Percentiles rank a stretch among this genome's conserved stretches.
Conservation (phyloP, 345 rosid genomes). For the Populus pruinosa region DNA sequence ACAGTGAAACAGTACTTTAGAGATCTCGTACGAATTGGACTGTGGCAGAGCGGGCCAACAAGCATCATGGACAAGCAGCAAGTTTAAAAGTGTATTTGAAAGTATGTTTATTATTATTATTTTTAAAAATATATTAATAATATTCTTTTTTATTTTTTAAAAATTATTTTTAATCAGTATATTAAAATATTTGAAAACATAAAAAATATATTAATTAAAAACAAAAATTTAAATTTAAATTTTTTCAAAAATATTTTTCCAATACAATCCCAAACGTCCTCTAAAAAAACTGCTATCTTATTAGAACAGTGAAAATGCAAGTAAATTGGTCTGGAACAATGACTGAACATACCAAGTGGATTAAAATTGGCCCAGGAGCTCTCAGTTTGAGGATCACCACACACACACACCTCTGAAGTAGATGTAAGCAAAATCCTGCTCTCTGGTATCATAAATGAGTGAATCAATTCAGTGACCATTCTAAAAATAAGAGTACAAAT, state of each 20-base stretch:
- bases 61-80: not conserved
- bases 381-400: constrained; percentile 88
- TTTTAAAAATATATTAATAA: too few species aligned
- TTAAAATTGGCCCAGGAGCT: constrained; percentile 96
- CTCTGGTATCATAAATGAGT: not conserved
- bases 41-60: not conserved
- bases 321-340: not conserved
- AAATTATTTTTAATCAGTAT: too few species aligned
- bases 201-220: too few species aligned
- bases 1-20: too few species aligned
- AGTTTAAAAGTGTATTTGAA: too few species aligned
- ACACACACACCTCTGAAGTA: constrained; percentile 62
- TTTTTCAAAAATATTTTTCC: too few species aligned
- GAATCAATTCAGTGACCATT: not conserved
- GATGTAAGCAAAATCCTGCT: constrained; percentile 91
- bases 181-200: too few species aligned
- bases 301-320: not conserved
- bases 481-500: constrained; percentile 1
- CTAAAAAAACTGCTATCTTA: not conserved
- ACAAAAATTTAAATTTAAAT: too few species aligned
- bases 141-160: too few species aligned
- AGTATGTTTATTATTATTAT: too few species aligned
- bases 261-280: too few species aligned
- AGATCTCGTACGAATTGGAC: too few species aligned
- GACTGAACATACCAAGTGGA: constrained; percentile 65